phyloP scores from a whole-genome alignment of 495 filamentous ascomycete species.

The Penicillium lagena region DNA sequence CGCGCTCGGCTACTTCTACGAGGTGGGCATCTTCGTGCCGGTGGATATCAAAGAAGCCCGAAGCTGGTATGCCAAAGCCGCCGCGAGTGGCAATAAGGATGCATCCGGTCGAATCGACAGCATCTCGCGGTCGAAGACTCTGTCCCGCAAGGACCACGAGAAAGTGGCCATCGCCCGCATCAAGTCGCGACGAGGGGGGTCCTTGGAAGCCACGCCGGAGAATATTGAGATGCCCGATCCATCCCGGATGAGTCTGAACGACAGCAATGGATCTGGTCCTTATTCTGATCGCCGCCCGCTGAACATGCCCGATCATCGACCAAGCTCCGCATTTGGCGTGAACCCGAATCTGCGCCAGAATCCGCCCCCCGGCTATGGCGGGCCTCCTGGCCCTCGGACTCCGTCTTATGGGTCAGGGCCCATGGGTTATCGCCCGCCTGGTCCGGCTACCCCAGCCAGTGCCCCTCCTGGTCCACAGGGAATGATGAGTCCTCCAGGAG shows the following conservation, averaged over 20 bases:
- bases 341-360: conserved; percentile 46
- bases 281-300: conserved; percentile 25
- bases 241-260: conserved; percentile 35
- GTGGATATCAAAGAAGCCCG: conserved; percentile 77
- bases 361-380: conserved; percentile 20
- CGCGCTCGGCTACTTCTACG: conserved; percentile 94
- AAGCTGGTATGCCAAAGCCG: conserved; percentile 86
- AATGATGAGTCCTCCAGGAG: conserved; percentile 17
- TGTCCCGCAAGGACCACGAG: conserved; percentile 89
- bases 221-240: conserved; percentile 72
- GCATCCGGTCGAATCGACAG: conserved; percentile 75
- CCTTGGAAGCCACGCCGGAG: conserved; percentile 45
- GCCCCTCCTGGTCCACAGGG: conserved; percentile 19
- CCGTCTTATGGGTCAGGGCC: conserved; percentile 29
- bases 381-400: conserved; percentile 17
- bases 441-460: conserved; percentile 25
- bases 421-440: conserved; percentile 35
- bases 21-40: conserved; percentile 84
- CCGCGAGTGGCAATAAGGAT: conserved; percentile 88
- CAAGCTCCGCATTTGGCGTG: conserved; percentile 63
- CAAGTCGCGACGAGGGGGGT: conserved; percentile 67
- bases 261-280: conserved; percentile 33
- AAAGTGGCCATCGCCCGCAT: conserved; percentile 83
- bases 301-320: conserved; percentile 39
- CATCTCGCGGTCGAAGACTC: conserved; percentile 75